Evolutionary conservation across 495 filamentous ascomycete genomes (phyloP), one percentile per base, ranked within the genome.

Genomic region (Penicillium paradoxum): DNA sequence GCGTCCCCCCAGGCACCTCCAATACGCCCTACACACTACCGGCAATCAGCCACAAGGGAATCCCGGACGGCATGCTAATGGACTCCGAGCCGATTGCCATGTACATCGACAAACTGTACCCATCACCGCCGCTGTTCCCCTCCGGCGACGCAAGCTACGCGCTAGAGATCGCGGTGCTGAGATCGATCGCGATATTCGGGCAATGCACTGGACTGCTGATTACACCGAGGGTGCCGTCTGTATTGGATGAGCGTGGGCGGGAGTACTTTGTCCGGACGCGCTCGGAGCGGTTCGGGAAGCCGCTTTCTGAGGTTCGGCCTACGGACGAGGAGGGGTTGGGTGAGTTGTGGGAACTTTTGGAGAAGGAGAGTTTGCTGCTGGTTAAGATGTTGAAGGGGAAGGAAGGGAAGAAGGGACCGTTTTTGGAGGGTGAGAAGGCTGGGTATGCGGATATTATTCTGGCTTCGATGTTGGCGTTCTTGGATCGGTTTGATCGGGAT

Each of bases 51-150:
- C 68, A 73, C 52, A 61, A 59, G 19, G 34, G 62, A 0, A 42
- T 71, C 17, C 52, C 45, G 0, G 34, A 64, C 21, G 64, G 64
- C 18, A 57, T 63, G 11, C 49, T 75, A 42, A 72, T 70, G 62
- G 68, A 75, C 51, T 75, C 72, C 0, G 52, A 70, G 7, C 62
- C 72, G 1, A 73, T 75, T 37, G 59, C 71, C 34, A 17, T 57
- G 7, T 69, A 73, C 40, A 59, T 73, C 4, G 71, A 75, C 49
- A 65, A 64, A 24, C 29, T 56, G 0, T 72, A 64, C 52, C 68
- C 72, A 2, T 61, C 59, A 1, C 62, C 33, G 0, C 53, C 68
- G 8, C 51, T 73, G 19, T 69, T 70, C 45, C 69, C 67, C 5
- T 67, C 61, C 8, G 69, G 65, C 10, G 67, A 66, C 37, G 61